Evolutionary conservation across 495 filamentous ascomycete genomes (phyloP).

Genomic region (Platismatia glauca): DNA sequence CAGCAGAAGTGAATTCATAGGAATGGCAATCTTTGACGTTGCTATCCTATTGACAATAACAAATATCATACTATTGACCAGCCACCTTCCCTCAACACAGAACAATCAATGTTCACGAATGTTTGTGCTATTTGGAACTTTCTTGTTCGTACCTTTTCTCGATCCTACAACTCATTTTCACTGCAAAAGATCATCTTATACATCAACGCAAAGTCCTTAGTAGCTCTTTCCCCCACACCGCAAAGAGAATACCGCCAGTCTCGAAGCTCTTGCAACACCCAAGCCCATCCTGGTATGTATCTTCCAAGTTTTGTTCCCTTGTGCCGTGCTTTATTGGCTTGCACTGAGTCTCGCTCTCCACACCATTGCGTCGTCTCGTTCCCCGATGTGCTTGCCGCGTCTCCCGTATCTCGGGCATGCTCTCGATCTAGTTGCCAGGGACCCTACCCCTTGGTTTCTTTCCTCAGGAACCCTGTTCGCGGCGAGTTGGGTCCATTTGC

Average conservation of each 20-base stretch:
- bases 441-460: neutral
- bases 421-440: neutral
- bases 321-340: neutral
- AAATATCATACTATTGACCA: neutral
- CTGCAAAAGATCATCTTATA: neutral
- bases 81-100: neutral
- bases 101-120: neutral
- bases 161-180: too few species aligned
- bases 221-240: neutral
- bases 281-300: neutral
- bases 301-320: neutral
- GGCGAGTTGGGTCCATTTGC: neutral
- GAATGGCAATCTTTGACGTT: neutral
- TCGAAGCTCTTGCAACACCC: neutral
- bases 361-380: neutral
- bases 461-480: neutral
- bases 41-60: neutral
- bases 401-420: neutral
- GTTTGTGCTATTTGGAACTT: neutral
- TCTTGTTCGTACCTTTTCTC: too few species aligned
- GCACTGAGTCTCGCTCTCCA: neutral
- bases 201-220: neutral
- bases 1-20: neutral
- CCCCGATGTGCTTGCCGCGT: neutral
- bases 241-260: neutral